These are phyloP conservation scores for Betula pendula DNA, from an alignment of 306 rosid genomes.

Conservation along the genomic window DNA sequence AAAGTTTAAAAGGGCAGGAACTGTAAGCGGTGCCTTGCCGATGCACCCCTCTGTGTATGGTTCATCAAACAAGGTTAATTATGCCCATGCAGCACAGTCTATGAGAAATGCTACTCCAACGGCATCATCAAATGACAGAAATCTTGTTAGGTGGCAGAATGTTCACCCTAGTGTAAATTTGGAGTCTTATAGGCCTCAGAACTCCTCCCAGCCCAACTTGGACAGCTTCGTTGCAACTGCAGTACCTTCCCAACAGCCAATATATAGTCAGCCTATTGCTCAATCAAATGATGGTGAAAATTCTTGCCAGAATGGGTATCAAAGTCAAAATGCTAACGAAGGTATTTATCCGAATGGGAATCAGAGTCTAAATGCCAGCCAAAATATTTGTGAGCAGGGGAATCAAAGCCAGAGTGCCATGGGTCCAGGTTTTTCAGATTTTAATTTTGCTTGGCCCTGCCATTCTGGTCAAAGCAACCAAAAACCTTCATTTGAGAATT, in stretches of 20 bases:
- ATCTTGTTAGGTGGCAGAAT: conserved; percentile 27
- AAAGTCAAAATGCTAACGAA: conserved; percentile 27
- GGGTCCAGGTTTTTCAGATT: conserved; percentile 25
- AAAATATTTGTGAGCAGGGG: conserved; percentile 21
- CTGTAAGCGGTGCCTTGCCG: conserved; percentile 17
- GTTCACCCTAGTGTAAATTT: conserved; percentile 10
- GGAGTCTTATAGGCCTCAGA: conserved; percentile 17
- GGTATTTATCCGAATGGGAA: conserved; percentile 28
- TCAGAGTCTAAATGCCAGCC: conserved; percentile 25
- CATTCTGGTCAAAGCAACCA: conserved; percentile 28
- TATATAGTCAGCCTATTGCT: conserved; percentile 31
- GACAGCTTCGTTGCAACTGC: conserved; percentile 23
- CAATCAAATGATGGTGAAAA: conserved; percentile 22
- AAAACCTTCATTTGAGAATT: conserved; percentile 15
- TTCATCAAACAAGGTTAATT: conserved; percentile 33
- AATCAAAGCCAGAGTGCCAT: conserved; percentile 18
- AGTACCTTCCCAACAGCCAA: conserved; percentile 32
- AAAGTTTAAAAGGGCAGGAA: conserved; percentile 36
- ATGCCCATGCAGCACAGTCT: conserved; percentile 24
- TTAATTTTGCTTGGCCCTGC: conserved; percentile 35
- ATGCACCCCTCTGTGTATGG: conserved; percentile 20
- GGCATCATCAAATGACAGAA: conserved; percentile 23
- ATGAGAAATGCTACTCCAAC: conserved; percentile 23
- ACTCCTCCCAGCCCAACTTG: conserved; percentile 25
- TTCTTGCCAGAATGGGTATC: conserved; percentile 35